A percentile compares a stretch with the other conserved stretches of the same genome.
Conservation (phyloP, 805 yeast species). For the Priceomyces haplophilus region DNA sequence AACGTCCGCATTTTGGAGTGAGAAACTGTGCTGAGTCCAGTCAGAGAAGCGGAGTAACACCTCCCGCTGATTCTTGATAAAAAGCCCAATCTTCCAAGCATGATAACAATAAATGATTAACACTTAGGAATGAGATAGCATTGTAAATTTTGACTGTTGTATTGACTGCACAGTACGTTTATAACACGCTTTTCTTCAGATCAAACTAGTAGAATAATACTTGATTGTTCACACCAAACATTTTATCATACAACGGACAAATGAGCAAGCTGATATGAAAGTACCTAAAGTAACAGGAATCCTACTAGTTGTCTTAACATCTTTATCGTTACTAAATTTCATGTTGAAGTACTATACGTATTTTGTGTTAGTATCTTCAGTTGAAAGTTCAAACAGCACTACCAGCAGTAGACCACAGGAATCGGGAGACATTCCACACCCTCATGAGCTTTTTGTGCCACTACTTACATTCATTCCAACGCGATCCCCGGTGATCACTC, state of each 20-base stretch:
- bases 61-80: neutral
- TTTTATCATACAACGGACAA: neutral
- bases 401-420: slow-evolving; percentile 26
- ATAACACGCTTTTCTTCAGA: neutral
- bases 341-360: slow-evolving; percentile 37
- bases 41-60: neutral
- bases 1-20: slow-evolving; percentile 14
- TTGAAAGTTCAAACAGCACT: slow-evolving; percentile 21
- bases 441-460: slow-evolving; percentile 48
- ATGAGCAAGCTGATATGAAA: slow-evolving; percentile 20
- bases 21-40: too few species aligned
- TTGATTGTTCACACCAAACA: neutral
- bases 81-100: too few species aligned
- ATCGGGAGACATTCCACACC: slow-evolving; percentile 39
- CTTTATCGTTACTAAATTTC: slow-evolving; percentile 32
- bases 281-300: slow-evolving; percentile 34
- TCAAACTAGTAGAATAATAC: neutral
- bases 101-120: too few species aligned
- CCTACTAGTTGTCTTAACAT: slow-evolving; percentile 28
- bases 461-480: slow-evolving; percentile 49
- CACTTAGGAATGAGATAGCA: too few species aligned
- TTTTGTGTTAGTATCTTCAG: slow-evolving; percentile 31
- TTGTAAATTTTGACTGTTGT: too few species aligned
- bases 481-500: slow-evolving; percentile 32
- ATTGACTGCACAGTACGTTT: neutral